These are phyloP conservation scores for Thermoascus crustaceus DNA, from an alignment of 2,329 filamentous ascomycete species.

Conservation along the genomic window DNA sequence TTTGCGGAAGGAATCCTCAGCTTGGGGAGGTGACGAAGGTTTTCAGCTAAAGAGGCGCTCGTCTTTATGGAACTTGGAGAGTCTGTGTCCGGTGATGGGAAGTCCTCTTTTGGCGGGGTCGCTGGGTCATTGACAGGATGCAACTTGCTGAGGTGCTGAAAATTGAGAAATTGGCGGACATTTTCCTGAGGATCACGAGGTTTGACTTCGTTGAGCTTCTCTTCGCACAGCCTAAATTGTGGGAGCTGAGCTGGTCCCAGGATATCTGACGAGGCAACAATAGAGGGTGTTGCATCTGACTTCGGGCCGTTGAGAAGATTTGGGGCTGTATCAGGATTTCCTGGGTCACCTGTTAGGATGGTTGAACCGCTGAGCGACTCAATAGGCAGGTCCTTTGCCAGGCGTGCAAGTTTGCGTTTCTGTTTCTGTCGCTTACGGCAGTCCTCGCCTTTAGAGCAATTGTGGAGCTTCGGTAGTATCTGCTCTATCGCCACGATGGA, in stretches of 20 bases:
- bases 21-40: slow-evolving; percentile 48
- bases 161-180: slow-evolving; percentile 80
- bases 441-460: slow-evolving; percentile 76
- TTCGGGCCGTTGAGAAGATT: slow-evolving; percentile 55
- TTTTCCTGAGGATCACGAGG: slow-evolving; percentile 81
- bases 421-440: slow-evolving; percentile 77
- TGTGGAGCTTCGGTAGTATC: slow-evolving; percentile 73
- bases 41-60: slow-evolving; percentile 36
- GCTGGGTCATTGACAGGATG: slow-evolving; percentile 48
- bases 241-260: slow-evolving; percentile 62
- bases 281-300: slow-evolving; percentile 69
- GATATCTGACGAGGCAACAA: slow-evolving; percentile 85
- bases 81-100: slow-evolving; percentile 21
- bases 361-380: slow-evolving; percentile 61
- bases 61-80: slow-evolving; percentile 26
- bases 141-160: slow-evolving; percentile 54
- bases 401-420: slow-evolving; percentile 65
- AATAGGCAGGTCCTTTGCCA: slow-evolving; percentile 68
- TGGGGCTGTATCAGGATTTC: slow-evolving; percentile 59
- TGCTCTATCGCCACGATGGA: slow-evolving; percentile 92
- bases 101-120: slow-evolving; percentile 61
- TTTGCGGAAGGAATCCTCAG: slow-evolving; percentile 47
- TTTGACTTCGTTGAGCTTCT: slow-evolving; percentile 60
- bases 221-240: slow-evolving; percentile 62
- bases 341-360: slow-evolving; percentile 69